A percentile compares a stretch with the other conserved stretches of the same genome.
Conservation (phyloP, 495 filamentous ascomycete genomes). For the Chlorociboria aeruginascens region DNA sequence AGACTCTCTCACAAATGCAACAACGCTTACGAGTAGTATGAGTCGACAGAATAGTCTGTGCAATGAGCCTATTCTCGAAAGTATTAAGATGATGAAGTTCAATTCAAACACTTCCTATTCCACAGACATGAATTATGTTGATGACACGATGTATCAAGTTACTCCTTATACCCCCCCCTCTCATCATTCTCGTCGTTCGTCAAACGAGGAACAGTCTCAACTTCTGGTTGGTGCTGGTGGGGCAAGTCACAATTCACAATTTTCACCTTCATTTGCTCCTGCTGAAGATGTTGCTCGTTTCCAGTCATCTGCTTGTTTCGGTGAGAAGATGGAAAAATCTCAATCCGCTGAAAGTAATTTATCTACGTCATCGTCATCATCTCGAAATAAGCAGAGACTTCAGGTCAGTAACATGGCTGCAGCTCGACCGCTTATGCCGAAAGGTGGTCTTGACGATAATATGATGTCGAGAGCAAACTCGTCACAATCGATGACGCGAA, state of each 20-base stretch:
- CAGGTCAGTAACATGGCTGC: conserved; percentile 14
- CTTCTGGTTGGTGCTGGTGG: conserved; percentile 23
- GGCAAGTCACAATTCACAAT: conserved; percentile 24
- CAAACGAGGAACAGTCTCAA: conserved; percentile 17
- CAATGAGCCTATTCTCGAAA: conserved; percentile 16
- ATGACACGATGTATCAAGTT: conserved; percentile 17
- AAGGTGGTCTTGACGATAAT: conserved; percentile 20
- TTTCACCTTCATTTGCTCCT: conserved; percentile 20
- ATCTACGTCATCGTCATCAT: conserved; percentile 17
- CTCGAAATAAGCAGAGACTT: conserved; percentile 17
- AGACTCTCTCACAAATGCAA: conserved; percentile 15
- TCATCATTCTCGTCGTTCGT: conserved; percentile 13
- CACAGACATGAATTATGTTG: conserved; percentile 8
- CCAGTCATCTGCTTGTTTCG: conserved; percentile 11
- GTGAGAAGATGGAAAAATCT: conserved; percentile 27
- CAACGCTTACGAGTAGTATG: conserved; percentile 16
- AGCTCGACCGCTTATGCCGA: conserved; percentile 17
- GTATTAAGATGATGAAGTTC: conserved; percentile 19
- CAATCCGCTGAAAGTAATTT: conserved; percentile 22
- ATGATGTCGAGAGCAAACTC: conserved; percentile 18
- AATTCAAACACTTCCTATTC: conserved; percentile 17
- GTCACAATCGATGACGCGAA: conserved; percentile 39
- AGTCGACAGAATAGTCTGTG: conserved; percentile 18
- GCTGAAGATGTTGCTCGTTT: conserved; percentile 4
- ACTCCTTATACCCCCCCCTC: conserved; percentile 9